Conservation (phyloP, 306 rosid genomes). For the Quercus bicolor region DNA sequence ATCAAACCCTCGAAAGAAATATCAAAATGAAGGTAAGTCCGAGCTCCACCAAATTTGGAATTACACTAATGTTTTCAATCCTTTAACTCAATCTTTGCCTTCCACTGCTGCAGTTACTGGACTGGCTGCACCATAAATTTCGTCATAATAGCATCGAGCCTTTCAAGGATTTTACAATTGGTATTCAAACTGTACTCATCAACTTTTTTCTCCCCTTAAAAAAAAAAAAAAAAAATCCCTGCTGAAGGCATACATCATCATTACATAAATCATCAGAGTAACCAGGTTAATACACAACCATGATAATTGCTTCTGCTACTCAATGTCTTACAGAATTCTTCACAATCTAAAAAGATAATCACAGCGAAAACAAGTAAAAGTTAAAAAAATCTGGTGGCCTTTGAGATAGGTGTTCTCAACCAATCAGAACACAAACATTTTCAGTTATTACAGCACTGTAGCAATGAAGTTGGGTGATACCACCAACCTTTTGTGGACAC, state of each 20-base stretch:
- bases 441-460: constrained; percentile 2
- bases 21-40: constrained; percentile 78
- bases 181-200: constrained; percentile 43
- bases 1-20: constrained; percentile 36
- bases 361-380: constrained; percentile 8
- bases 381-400: background rate
- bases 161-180: constrained; percentile 59
- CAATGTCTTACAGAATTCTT: background rate
- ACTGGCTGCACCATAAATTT: constrained; percentile 82
- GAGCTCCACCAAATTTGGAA: constrained; percentile 22
- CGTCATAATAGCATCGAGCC: constrained; percentile 57
- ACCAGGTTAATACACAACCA: background rate
- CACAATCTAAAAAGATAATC: background rate
- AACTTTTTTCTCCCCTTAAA: constrained; percentile 18
- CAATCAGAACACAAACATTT: background rate
- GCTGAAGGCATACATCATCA: constrained; percentile 14
- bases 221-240: background rate
- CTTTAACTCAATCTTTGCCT: constrained; percentile 29
- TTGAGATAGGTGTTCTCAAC: background rate
- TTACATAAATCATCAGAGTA: background rate
- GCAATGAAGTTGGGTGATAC: background rate
- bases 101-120: constrained; percentile 68
- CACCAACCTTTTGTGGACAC: background rate
- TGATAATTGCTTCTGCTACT: background rate
- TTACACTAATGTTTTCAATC: constrained; percentile 17